Conservation (phyloP, 768 basidiomycete genomes). For the Macrolepiota albuminosa region DNA sequence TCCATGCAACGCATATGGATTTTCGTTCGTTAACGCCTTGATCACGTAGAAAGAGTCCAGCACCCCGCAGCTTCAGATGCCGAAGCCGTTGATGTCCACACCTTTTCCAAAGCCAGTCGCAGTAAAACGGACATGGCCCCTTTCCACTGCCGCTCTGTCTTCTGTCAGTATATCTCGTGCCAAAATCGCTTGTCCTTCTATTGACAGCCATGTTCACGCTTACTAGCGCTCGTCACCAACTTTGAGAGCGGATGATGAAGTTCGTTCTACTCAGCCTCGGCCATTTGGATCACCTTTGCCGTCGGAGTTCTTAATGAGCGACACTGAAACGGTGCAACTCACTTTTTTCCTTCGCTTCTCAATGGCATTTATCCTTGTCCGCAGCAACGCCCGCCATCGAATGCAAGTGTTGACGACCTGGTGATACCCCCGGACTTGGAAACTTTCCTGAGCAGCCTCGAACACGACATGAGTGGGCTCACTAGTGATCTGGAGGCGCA, state of each 20-base stretch:
- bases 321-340: background rate
- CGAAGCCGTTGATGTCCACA: background rate
- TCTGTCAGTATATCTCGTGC: background rate
- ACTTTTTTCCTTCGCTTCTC: too few species aligned
- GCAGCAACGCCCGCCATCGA: background rate
- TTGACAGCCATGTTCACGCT: background rate
- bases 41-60: background rate
- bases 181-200: background rate
- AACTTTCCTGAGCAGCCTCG: conserved; percentile 2
- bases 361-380: background rate
- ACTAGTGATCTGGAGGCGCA: background rate
- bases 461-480: conserved; percentile 4
- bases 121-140: conserved; percentile 2
- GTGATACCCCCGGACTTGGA: background rate
- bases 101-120: background rate
- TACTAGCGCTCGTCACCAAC: background rate
- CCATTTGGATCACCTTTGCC: background rate
- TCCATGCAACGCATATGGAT: background rate
- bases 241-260: background rate
- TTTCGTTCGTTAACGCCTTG: background rate
- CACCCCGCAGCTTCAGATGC: background rate
- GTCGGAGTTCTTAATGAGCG: background rate
- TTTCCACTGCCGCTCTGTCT: conserved; percentile 1
- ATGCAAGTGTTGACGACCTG: background rate
- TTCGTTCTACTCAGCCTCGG: background rate